Percentiles rank a stretch among this genome's conserved stretches.
Conservation (phyloP, 2,329 filamentous ascomycete species). For the Fusarium humuli region DNA sequence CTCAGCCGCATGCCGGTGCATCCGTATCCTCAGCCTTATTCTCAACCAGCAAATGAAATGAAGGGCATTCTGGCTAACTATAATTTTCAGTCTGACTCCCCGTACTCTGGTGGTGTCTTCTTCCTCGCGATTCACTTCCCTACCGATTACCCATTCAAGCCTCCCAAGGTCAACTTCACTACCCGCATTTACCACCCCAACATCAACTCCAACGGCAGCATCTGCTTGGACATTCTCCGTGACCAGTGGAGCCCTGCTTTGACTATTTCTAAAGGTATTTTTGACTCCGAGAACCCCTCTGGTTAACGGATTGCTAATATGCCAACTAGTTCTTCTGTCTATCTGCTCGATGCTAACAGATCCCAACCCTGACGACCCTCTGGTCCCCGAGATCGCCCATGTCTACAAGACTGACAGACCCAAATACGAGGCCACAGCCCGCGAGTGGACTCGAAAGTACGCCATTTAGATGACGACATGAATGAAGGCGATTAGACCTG, state of each 20-base stretch:
- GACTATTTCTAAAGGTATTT: constrained; percentile 95
- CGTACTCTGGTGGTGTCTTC: constrained; percentile 98
- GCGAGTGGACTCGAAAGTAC: constrained; percentile 99
- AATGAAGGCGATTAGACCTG: constrained; percentile 44
- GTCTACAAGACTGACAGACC: constrained; percentile 99
- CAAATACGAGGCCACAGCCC: constrained; percentile 94
- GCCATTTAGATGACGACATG: constrained; percentile 74
- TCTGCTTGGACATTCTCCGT: constrained; percentile 97
- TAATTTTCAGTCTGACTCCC: constrained; percentile 82
- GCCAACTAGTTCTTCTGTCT: constrained; percentile 83
- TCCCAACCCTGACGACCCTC: constrained; percentile 98
- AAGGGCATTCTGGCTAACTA: constrained; percentile 47
- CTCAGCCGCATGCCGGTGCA: constrained; percentile 28
- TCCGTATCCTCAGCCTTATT: constrained; percentile 18
- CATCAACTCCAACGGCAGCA: constrained; percentile 99
- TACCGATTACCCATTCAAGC: constrained; percentile 99
- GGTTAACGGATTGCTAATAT: constrained; percentile 12
- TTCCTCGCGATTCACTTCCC: constrained; percentile 99
- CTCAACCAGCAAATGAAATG: not conserved
- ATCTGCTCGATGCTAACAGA: constrained; percentile 99
- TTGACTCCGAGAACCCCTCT: constrained; percentile 35
- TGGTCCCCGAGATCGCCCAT: constrained; percentile 98
- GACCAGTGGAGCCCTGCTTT: constrained; percentile 99
- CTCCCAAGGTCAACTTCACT: constrained; percentile 99
- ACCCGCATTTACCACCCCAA: constrained; percentile 99